phyloP scores from a whole-genome alignment of 2,329 filamentous ascomycete genomes.

The Cladophialophora immunda region DNA sequence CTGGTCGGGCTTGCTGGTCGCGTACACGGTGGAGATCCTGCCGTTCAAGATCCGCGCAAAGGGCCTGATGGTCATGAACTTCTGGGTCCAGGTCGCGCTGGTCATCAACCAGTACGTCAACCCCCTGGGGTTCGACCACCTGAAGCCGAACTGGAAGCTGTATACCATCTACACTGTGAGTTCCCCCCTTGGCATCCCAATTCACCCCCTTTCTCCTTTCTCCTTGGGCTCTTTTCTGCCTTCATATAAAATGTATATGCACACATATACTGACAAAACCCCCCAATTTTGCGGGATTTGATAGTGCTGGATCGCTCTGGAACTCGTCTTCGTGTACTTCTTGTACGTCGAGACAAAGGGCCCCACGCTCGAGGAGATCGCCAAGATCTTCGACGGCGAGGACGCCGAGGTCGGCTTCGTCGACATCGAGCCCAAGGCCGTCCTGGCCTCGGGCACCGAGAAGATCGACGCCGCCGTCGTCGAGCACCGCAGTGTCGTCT shows the following conservation, averaged over 20 bases:
- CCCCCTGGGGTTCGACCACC: conserved; percentile 31
- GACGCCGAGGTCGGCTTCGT: conserved; percentile 63
- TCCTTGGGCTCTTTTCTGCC: too few species aligned
- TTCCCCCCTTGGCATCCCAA: not conserved
- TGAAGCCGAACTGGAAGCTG: conserved; percentile 33
- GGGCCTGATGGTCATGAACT: conserved; percentile 44
- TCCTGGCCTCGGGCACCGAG: conserved; percentile 17
- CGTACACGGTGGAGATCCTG: conserved; percentile 58
- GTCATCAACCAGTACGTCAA: conserved; percentile 35
- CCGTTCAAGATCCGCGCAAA: conserved; percentile 60
- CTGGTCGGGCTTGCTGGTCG: conserved; percentile 47
- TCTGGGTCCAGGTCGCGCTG: conserved; percentile 33
- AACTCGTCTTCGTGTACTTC: conserved; percentile 59
- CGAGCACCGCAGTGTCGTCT: conserved; percentile 30
- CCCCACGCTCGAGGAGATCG: conserved; percentile 74
- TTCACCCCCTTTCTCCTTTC: not conserved
- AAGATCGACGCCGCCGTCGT: conserved; percentile 27
- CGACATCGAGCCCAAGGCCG: conserved; percentile 49
- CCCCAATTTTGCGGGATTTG: too few species aligned
- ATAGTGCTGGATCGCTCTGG: conserved; percentile 48
- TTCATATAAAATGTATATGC: too few species aligned
- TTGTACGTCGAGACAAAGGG: conserved; percentile 67
- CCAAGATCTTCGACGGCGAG: conserved; percentile 74
- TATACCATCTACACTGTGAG: conserved; percentile 36
- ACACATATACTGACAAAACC: too few species aligned